Evolutionary conservation across 2,329 filamentous ascomycete species (phyloP), one percentile per base, ranked within the genome.

Genomic region (Calonectria pteridis): DNA sequence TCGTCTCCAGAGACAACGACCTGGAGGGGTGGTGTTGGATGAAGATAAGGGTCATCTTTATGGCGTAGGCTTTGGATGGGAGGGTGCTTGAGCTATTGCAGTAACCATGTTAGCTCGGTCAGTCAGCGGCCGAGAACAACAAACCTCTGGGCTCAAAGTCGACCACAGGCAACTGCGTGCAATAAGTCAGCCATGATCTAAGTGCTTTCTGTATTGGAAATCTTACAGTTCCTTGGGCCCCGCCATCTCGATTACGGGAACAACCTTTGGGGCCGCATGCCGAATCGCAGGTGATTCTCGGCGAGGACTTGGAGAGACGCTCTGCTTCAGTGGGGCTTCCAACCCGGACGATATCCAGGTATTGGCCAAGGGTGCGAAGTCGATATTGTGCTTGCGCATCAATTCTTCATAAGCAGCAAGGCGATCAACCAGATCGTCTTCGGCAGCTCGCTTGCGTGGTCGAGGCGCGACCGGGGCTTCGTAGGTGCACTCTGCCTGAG

Each of bases 401-500:
- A 84, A 50, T 0, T 78, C 73, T 35, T 84, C 83, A 64, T 82
- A 83, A 0, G 63, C 50, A 1, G 76, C 73, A 4, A 84, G 29
- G 7, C 79, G 77, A 1, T 59, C 66, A 0, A 80, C 40, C 1
- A 84, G 43, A 16, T 82, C 80, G 1, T 84, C 78, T 4, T 82
- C 81, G 1, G 77, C 75, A 6, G 80, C 74, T 6, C 78, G 75
- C 67, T 82, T 84, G 20, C 82, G 77, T 4, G 79, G 78, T 20
- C 78, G 77, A 3, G 72, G 72, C 0, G 76, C 75, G 1, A 68
- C 37, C 3, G 78, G 77, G 0, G 75, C 65, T 11, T 79, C 74
- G 23, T 82, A 83, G 0, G 72, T 40, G 33, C 83, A 84, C 53
- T 77, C 66, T 1, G 70, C 67, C 11, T 79, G 71, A 2, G 85